Evolutionary conservation across 192 early-diverging fungal genomes (phyloP).

Genomic region (Coemansia sp.): DNA sequence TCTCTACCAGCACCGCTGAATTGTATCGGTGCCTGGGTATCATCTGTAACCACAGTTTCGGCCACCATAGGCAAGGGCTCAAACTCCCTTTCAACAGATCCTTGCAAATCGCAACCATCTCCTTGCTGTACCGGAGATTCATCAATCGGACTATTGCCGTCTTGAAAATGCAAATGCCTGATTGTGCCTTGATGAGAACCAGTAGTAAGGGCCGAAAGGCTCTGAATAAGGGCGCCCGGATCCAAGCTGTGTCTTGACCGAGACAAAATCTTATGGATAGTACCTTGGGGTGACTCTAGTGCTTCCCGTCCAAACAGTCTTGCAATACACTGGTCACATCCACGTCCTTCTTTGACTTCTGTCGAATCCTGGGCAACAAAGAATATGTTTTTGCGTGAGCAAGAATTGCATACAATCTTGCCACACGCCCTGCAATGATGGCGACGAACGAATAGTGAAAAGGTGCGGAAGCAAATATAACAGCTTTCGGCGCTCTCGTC

Average conservation of each 20-base stretch:
- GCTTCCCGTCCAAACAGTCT: constrained; percentile 50
- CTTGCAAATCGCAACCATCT: too few species aligned
- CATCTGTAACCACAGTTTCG: too few species aligned
- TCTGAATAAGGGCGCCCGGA: constrained; percentile 33
- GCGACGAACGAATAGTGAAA: constrained; percentile 63
- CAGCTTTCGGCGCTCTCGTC: constrained; percentile 63
- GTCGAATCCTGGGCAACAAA: constrained; percentile 24
- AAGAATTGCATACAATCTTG: constrained; percentile 71
- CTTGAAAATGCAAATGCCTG: too few species aligned
- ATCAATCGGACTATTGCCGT: too few species aligned
- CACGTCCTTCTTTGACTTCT: constrained; percentile 44
- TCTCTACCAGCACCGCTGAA: too few species aligned
- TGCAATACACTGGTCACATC: constrained; percentile 52
- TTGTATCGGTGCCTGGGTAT: too few species aligned
- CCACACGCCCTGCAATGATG: constrained; percentile 82
- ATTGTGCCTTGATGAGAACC: too few species aligned
- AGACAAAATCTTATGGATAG: constrained; percentile 33
- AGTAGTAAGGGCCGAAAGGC: constrained; percentile 29
- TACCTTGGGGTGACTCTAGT: constrained; percentile 42
- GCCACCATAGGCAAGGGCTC: too few species aligned
- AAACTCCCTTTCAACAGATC: too few species aligned
- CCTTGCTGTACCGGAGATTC: too few species aligned
- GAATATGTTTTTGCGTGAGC: constrained; percentile 59
- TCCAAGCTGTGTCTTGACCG: constrained; percentile 48
- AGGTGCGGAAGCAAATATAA: constrained; percentile 69